These are phyloP conservation scores for Trametes polyzona DNA, from an alignment of 1,284 basidiomycete genomes.

Conservation along the genomic window DNA sequence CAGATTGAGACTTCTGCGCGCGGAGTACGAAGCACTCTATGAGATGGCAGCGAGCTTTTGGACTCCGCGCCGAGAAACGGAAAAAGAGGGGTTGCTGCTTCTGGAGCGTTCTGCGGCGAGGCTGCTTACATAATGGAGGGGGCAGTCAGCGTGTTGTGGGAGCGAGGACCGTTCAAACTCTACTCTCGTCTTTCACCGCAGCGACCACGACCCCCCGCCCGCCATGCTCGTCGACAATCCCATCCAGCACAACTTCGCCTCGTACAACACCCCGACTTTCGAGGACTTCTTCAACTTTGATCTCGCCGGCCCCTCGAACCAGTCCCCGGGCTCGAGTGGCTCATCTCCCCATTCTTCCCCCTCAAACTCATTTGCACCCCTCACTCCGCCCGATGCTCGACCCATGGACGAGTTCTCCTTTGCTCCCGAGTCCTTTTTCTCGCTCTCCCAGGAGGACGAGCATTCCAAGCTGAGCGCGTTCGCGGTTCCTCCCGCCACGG, in stretches of 20 bases:
- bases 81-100: neutral
- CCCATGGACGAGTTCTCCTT: slow-evolving; percentile 30
- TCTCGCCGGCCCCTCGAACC: slow-evolving; percentile 34
- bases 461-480: slow-evolving; percentile 41
- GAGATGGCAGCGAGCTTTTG: neutral
- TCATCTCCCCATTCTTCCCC: slow-evolving; percentile 45
- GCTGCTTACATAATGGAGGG: slow-evolving; percentile 2
- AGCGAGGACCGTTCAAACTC: slow-evolving; percentile 2
- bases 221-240: slow-evolving; percentile 41
- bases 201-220: slow-evolving; percentile 7
- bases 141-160: slow-evolving; percentile 6
- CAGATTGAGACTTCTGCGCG: neutral
- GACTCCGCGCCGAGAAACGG: slow-evolving; percentile 3
- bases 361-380: slow-evolving; percentile 36
- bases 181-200: slow-evolving; percentile 17
- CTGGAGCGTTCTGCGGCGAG: slow-evolving; percentile 16
- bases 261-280: slow-evolving; percentile 35
- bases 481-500: slow-evolving; percentile 34
- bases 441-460: slow-evolving; percentile 48
- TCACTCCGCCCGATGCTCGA: slow-evolving; percentile 32
- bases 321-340: slow-evolving; percentile 32
- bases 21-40: neutral
- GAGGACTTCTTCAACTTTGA: slow-evolving; percentile 60
- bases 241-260: slow-evolving; percentile 30
- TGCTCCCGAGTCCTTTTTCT: slow-evolving; percentile 43